These are phyloP conservation scores for Poronia punctata DNA, from an alignment of 495 filamentous ascomycete species.

Conservation along the genomic window DNA sequence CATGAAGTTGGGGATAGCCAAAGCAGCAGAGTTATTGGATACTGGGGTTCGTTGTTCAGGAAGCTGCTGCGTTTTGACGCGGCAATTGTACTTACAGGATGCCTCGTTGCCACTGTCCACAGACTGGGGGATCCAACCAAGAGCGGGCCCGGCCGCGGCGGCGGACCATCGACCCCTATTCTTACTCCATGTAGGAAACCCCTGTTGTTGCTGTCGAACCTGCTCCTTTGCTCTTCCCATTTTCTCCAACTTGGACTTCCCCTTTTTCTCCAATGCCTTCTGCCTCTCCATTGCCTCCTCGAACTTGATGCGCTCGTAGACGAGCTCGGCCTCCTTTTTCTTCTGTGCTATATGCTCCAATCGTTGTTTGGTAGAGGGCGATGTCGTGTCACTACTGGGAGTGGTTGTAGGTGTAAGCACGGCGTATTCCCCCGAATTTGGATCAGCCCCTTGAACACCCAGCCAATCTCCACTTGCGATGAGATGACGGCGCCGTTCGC, in stretches of 20 bases:
- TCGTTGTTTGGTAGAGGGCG: constrained; percentile 10
- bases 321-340: constrained; percentile 20
- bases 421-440: constrained; percentile 43
- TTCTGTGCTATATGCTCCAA: constrained; percentile 25
- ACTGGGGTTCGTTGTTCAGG: constrained; percentile 11
- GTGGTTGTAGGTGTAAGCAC: constrained; percentile 35
- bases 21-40: constrained; percentile 4
- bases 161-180: constrained; percentile 41
- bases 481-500: constrained; percentile 30
- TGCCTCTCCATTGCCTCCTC: constrained; percentile 24
- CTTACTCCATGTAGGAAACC: constrained; percentile 30
- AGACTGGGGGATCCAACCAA: constrained; percentile 42
- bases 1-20: constrained; percentile 12
- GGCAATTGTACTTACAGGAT: constrained; percentile 20
- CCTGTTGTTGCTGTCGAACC: constrained; percentile 25
- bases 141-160: constrained; percentile 33
- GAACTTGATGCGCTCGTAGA: constrained; percentile 24
- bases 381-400: constrained; percentile 18
- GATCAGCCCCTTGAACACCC: constrained; percentile 49
- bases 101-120: constrained; percentile 19
- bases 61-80: not conserved
- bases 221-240: constrained; percentile 28
- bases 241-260: constrained; percentile 26
- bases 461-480: constrained; percentile 46
- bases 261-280: constrained; percentile 20